Evolutionary conservation across 1,139 yeast species (phyloP), one percentile per base, ranked within the genome.

Genomic region (Saccharomyces hybrid): DNA sequence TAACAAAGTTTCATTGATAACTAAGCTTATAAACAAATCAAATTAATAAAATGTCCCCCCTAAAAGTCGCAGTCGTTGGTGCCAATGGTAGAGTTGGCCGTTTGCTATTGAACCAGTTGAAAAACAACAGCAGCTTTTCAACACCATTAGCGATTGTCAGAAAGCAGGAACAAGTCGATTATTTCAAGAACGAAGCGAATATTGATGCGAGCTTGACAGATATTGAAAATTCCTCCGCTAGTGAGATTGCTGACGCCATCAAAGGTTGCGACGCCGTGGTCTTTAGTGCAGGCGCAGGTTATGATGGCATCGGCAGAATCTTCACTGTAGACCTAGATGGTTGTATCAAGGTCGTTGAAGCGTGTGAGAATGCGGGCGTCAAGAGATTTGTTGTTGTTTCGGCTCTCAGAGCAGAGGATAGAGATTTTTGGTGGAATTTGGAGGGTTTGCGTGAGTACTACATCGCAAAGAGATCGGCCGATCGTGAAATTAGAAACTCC

Each of bases 221-320:
- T 32, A 70, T 82, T 34, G 75, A 75, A 47, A 70, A 68, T 13
- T 68, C 75, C 2, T 61, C 70, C 1, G 71, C 71, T 2, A 59
- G 60, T 0, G 72, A 77, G 1, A 63, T 83, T 26, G 67, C 75
- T 0, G 57, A 65, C 1, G 69, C 70, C 0, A 66, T 83, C 38
- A 65, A 68, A 48, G 84, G 82, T 2, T 76, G 73, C 49, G 83
- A 81, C 63, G 83, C 82, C 5, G 81, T 83, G 5, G 80, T 84
- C 1, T 80, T 83, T 70, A 73, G 80, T 50, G 88, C 85, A 1
- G 88, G 88, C 6, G 81, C 86, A 1, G 83, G 80, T 6, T 88
- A 87, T 1, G 76, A 76, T 54, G 75, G 78, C 8, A 60, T 71
- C 5, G 76, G 72, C 27, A 70, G 75, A 51, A 75, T 83, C n/a